Evolutionary conservation across 75 land plant species (phyloP), one percentile per base, ranked within the genome.

Genomic region (Cunninghamia lanceolata): DNA sequence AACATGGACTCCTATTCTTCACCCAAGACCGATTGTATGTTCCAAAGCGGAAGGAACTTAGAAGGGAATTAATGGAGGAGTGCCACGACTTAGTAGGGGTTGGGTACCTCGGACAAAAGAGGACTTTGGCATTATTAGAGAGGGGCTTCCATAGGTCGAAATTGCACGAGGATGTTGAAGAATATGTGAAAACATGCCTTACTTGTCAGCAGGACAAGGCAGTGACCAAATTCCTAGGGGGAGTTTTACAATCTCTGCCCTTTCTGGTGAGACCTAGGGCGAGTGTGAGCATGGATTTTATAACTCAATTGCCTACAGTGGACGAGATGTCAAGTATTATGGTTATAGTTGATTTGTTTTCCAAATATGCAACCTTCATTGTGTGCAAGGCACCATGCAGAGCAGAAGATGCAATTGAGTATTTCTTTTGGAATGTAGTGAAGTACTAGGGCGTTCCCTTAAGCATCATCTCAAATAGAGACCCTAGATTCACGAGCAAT

Each of bases 291-390:
- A 88, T 90, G 90, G 91, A 93, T 50, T 93, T 92, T 45, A 86
- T 92, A 39, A 39, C 84, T 0, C 53, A 73, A 0, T 36, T 93
- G 2, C 90, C 90, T 1, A 83, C 68, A 34, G 46, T 84, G 0
- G 77, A 79, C 0, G 88, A 82, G 28, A 74, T 14, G 73, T 83
- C 79, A 1, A 36, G 87, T 16, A 88, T 90, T 9, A 83, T 89
- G 34, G 94, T 92, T 30, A 85, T 94, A 0, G 93, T 94, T 0
- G 92, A 91, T 43, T 3, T 88, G 9, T 91, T 92, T 63, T 81
- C 86, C 0, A 94, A 92, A 82, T 86, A 87, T 84, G 89, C 42
- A 0, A 89, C 75, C 34, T 91, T 94, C 87, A 86, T 92, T 0
- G 80, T 90, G 0, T 42, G 74, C 4, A n/a, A n/a, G n/a, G n/a